Conservation (phyloP, 2,329 filamentous ascomycete species). For the Aspergillus brasiliensis region DNA sequence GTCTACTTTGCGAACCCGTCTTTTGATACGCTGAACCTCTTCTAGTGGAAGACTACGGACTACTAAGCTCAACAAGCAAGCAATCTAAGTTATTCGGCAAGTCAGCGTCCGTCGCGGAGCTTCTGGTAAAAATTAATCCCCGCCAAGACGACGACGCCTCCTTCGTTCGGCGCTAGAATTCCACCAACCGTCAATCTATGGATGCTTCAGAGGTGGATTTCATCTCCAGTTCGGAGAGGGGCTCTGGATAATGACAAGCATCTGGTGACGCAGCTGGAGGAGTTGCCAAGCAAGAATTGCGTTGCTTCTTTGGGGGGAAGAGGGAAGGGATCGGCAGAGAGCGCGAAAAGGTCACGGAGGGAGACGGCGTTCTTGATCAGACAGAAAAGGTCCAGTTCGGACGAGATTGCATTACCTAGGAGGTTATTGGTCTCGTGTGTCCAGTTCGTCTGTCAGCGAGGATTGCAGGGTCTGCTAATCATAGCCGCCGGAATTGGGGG, state of each 20-base stretch:
- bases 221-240: neutral
- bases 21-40: too few relatives aligned
- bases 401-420: neutral
- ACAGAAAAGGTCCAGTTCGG: neutral
- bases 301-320: neutral
- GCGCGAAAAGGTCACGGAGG: neutral
- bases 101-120: neutral
- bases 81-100: neutral
- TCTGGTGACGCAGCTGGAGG: neutral
- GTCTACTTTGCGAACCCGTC: too few relatives aligned
- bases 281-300: neutral
- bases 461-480: neutral
- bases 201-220: neutral
- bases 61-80: neutral
- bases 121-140: slow-evolving; percentile 6
- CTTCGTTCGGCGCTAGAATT: neutral
- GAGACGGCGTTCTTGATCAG: neutral
- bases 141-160: slow-evolving; percentile 4
- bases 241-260: neutral
- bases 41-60: too few relatives aligned
- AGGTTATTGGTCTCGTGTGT: neutral
- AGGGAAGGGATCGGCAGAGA: neutral
- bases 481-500: neutral
- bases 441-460: neutral
- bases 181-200: neutral